Conservation (phyloP, 257 asterid species). For the Solanum piurae region DNA sequence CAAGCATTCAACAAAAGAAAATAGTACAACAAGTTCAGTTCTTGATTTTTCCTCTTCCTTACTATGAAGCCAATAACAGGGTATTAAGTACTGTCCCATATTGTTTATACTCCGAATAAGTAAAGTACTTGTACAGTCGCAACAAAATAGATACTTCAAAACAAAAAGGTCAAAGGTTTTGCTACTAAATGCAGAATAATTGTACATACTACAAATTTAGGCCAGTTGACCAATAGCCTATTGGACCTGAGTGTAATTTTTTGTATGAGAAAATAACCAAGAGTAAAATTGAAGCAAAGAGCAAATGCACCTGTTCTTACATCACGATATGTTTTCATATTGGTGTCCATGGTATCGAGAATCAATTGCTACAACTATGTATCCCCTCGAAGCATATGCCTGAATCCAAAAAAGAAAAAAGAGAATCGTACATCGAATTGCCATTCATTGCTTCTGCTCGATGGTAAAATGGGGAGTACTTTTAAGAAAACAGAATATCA, state of each 20-base stretch:
- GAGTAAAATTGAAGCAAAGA: not conserved
- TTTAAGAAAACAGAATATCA: no score
- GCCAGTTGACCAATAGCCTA: not conserved
- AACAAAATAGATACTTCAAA: not conserved
- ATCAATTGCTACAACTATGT: conserved; percentile 74
- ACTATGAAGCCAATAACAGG: not conserved
- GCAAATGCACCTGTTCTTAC: conserved; percentile 23
- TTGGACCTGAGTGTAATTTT: not conserved
- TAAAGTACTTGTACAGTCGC: not conserved
- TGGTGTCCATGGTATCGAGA: conserved; percentile 86
- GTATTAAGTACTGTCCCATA: not conserved
- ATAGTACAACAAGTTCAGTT: not conserved
- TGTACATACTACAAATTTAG: not conserved
- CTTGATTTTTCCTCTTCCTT: not conserved
- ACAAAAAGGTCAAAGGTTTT: not conserved
- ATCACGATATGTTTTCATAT: conserved; percentile 66
- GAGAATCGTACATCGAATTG: no score
- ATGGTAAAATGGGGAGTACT: no score
- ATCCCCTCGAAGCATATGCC: conserved; percentile 94
- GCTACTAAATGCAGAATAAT: not conserved
- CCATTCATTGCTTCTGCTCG: no score
- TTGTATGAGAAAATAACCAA: not conserved
- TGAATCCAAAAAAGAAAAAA: conserved; percentile 15
- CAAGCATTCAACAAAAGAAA: not conserved
- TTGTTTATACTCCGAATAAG: not conserved